These are phyloP conservation scores for Scheffersomyces spartinae DNA, from an alignment of 805 yeast species.

Conservation along the genomic window DNA sequence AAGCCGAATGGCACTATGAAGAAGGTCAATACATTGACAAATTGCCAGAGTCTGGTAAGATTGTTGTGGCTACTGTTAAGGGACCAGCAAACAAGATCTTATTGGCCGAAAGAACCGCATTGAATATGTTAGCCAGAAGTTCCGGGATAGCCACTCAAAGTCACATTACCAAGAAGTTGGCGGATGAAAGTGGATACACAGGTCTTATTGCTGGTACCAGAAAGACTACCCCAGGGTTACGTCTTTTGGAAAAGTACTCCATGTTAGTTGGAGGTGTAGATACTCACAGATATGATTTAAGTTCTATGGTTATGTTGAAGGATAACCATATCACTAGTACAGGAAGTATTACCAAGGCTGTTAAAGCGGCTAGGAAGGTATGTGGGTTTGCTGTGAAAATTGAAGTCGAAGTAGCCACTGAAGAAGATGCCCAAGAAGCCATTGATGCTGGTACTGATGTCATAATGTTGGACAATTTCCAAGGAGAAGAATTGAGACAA, in stretches of 20 bases:
- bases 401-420: constrained; percentile 85
- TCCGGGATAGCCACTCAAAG: constrained; percentile 85
- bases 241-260: constrained; percentile 81
- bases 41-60: constrained; percentile 42
- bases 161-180: constrained; percentile 40
- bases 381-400: constrained; percentile 86
- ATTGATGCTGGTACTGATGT: constrained; percentile 93
- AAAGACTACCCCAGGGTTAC: constrained; percentile 93
- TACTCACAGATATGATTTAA: constrained; percentile 81
- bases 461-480: constrained; percentile 86
- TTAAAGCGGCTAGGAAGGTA: constrained; percentile 59
- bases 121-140: constrained; percentile 70
- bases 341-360: constrained; percentile 84
- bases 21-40: constrained; percentile 49
- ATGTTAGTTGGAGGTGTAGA: constrained; percentile 95
- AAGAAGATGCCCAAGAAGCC: constrained; percentile 83
- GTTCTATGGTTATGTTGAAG: constrained; percentile 92
- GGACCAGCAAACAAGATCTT: constrained; percentile 77
- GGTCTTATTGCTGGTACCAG: constrained; percentile 94
- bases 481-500: constrained; percentile 46
- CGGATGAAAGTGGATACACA: constrained; percentile 54
- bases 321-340: constrained; percentile 91
- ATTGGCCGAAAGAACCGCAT: constrained; percentile 76
- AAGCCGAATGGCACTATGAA: constrained; percentile 57
- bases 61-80: constrained; percentile 62